These are phyloP conservation scores for Aspergillus haitiensis DNA, from an alignment of 495 filamentous ascomycete species.

Conservation along the genomic window DNA sequence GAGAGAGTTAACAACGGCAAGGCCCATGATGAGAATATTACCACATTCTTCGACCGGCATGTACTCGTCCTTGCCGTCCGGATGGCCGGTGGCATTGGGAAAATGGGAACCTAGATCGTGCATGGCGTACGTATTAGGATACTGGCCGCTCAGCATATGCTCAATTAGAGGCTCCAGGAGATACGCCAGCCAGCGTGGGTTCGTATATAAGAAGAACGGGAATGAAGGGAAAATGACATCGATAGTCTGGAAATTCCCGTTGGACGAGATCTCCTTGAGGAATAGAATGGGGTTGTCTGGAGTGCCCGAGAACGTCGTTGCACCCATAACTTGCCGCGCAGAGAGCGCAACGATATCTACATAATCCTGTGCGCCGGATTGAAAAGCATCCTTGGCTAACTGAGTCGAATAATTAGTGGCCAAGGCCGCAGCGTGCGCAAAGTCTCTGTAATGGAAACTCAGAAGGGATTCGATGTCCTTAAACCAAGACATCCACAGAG, in stretches of 20 bases:
- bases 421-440: slow-evolving; percentile 57
- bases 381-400: slow-evolving; percentile 72
- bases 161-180: slow-evolving; percentile 87
- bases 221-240: slow-evolving; percentile 97
- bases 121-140: slow-evolving; percentile 89
- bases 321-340: slow-evolving; percentile 90
- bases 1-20: slow-evolving; percentile 81
- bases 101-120: slow-evolving; percentile 89
- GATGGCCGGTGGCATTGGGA: slow-evolving; percentile 88
- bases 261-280: slow-evolving; percentile 92
- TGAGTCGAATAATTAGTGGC: slow-evolving; percentile 78
- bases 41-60: slow-evolving; percentile 98
- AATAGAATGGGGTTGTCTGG: slow-evolving; percentile 82
- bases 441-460: slow-evolving; percentile 76
- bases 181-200: slow-evolving; percentile 88
- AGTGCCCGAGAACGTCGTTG: slow-evolving; percentile 85
- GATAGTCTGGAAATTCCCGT: slow-evolving; percentile 93
- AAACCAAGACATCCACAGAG: slow-evolving; percentile 82
- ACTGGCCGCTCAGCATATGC: slow-evolving; percentile 87
- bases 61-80: slow-evolving; percentile 86
- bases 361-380: slow-evolving; percentile 48
- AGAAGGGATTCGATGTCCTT: slow-evolving; percentile 60
- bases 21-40: slow-evolving; percentile 93
- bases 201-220: slow-evolving; percentile 94
- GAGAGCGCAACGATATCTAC: slow-evolving; percentile 85